Conservation (phyloP, 2,329 filamentous ascomycete genomes). For the Clarireedia paspali region DNA sequence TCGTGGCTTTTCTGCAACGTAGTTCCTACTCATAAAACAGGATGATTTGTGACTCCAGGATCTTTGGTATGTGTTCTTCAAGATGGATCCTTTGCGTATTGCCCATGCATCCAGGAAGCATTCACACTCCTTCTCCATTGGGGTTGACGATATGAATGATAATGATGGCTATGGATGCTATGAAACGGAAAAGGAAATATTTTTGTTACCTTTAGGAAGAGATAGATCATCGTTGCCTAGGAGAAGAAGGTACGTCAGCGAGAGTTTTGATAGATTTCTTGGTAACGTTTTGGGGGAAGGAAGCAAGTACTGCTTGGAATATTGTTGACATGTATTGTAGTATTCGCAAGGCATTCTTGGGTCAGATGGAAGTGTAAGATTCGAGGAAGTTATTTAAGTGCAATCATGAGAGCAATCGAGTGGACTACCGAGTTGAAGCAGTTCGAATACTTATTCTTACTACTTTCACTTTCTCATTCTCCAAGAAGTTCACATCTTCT, state of each 20-base stretch:
- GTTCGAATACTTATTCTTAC: not conserved
- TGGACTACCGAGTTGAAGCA: not conserved
- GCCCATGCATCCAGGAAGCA: conserved; percentile 1
- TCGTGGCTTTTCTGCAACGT: not conserved
- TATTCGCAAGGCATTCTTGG: not conserved
- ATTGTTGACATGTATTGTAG: not conserved
- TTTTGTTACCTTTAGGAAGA: conserved; percentile 50
- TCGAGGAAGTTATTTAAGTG: too few relatives aligned
- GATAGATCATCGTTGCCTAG: conserved; percentile 57
- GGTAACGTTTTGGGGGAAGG: not conserved
- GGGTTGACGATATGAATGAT: not conserved
- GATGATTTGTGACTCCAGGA: conserved; percentile 3
- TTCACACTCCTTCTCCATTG: conserved; percentile 5
- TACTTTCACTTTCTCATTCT: not conserved
- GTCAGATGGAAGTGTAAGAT: not conserved
- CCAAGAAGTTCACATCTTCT: not conserved
- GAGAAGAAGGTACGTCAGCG: conserved; percentile 15
- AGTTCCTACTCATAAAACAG: not conserved
- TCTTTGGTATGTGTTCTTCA: not conserved
- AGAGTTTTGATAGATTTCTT: not conserved
- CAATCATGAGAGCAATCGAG: not conserved
- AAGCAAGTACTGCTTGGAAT: not conserved
- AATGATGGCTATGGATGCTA: conserved; percentile 2
- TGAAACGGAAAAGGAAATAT: conserved; percentile 5
- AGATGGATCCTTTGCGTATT: not conserved